These are phyloP conservation scores for Debaryomyces coudertii DNA, from an alignment of 1,139 yeast genomes.

Conservation along the genomic window DNA sequence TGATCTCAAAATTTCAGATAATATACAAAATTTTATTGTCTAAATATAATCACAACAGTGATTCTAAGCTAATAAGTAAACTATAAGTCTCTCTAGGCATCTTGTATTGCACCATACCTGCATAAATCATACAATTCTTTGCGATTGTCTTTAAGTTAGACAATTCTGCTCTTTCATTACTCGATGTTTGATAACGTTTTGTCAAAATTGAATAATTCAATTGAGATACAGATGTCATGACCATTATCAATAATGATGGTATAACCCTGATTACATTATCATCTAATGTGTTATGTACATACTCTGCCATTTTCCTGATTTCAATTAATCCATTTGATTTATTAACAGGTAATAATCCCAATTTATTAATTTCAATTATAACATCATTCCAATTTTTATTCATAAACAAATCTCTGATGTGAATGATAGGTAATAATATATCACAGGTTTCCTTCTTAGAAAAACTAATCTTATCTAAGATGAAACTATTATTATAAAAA, in stretches of 20 bases:
- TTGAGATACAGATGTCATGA: slow-evolving; percentile 77
- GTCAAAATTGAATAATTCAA: slow-evolving; percentile 53
- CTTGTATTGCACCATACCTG: slow-evolving; percentile 93
- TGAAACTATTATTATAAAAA: slow-evolving; percentile 55
- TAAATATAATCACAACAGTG: slow-evolving; percentile 31
- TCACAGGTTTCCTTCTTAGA: slow-evolving; percentile 65
- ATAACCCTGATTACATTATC: slow-evolving; percentile 77
- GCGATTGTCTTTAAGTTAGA: slow-evolving; percentile 65
- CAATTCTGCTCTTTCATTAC: slow-evolving; percentile 57
- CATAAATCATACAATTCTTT: slow-evolving; percentile 88
- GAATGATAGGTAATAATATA: slow-evolving; percentile 64
- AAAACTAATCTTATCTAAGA: slow-evolving; percentile 46
- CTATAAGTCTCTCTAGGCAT: slow-evolving; percentile 93
- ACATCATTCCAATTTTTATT: slow-evolving; percentile 64
- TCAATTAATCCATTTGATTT: slow-evolving; percentile 40
- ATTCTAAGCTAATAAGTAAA: slow-evolving; percentile 71
- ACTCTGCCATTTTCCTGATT: slow-evolving; percentile 46
- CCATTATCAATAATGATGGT: slow-evolving; percentile 77
- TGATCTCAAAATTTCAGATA: not conserved
- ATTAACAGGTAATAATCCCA: slow-evolving; percentile 69
- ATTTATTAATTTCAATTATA: slow-evolving; percentile 55
- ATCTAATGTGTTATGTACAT: slow-evolving; percentile 54
- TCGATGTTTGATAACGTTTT: slow-evolving; percentile 51
- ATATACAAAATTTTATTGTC: slow-evolving; percentile 6
- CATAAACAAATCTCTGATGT: slow-evolving; percentile 64